phyloP scores from a whole-genome alignment of 805 yeast genomes.

The Kazachstania taianensis region DNA sequence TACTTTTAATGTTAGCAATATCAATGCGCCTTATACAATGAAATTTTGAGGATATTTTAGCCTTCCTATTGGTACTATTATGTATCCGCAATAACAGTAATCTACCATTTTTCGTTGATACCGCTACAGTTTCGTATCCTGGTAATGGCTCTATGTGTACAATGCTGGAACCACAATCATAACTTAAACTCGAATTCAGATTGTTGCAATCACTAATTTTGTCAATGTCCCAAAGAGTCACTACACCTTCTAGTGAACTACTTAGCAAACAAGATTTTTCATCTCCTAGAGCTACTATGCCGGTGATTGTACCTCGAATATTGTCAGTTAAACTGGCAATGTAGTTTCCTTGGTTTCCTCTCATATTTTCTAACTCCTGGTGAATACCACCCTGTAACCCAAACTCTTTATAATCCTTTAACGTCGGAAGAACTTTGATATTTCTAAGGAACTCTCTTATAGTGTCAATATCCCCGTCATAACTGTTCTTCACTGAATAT shows the following conservation, averaged over 20 bases:
- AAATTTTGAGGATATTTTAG: conserved; percentile 1
- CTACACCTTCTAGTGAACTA: conserved; percentile 63
- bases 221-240: conserved; percentile 70
- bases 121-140: conserved; percentile 49
- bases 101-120: conserved; percentile 32
- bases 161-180: conserved; percentile 41
- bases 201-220: conserved; percentile 54
- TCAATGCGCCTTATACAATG: conserved; percentile 18
- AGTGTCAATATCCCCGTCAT: conserved; percentile 57
- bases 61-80: conserved; percentile 14
- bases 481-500: conserved; percentile 41
- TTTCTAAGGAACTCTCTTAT: conserved; percentile 46
- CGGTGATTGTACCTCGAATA: conserved; percentile 42
- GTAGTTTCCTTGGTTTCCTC: conserved; percentile 35
- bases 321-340: conserved; percentile 59
- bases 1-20: conserved; percentile 4
- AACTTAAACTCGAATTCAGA: conserved; percentile 37
- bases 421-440: conserved; percentile 44
- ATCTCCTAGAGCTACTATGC: conserved; percentile 47
- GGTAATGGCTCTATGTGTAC: conserved; percentile 41
- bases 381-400: conserved; percentile 31
- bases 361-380: conserved; percentile 12
- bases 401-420: conserved; percentile 59
- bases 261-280: conserved; percentile 60
- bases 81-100: conserved; percentile 32